Evolutionary conservation across 2,329 filamentous ascomycete genomes (phyloP).

Genomic region (Rhinocladiella similis): DNA sequence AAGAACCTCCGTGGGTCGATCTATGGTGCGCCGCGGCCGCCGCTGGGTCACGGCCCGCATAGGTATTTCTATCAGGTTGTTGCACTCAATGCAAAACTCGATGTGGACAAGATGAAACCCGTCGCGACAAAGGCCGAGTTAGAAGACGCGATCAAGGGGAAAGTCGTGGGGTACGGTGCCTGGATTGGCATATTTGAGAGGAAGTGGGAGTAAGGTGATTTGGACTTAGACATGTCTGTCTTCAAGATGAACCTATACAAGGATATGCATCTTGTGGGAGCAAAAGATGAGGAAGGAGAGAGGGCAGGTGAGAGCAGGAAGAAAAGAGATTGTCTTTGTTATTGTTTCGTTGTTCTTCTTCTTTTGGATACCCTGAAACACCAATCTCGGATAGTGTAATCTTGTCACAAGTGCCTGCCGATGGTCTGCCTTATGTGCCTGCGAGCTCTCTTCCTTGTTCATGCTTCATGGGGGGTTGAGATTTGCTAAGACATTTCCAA

Average conservation of each 20-base stretch:
- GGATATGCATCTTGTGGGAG: too few relatives aligned
- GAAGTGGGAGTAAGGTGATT: slow-evolving; percentile 31
- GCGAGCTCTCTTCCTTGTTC: too few relatives aligned
- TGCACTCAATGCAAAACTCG: slow-evolving; percentile 48
- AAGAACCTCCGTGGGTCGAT: slow-evolving; percentile 41
- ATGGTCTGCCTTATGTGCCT: too few relatives aligned
- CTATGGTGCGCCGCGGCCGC: slow-evolving; percentile 49
- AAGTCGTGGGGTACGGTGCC: slow-evolving; percentile 52
- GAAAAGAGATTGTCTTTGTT: background rate
- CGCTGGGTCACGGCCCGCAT: slow-evolving; percentile 54
- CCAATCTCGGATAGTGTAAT: background rate
- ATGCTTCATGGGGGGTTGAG: too few relatives aligned
- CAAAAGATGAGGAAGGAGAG: too few relatives aligned
- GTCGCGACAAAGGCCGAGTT: slow-evolving; percentile 47
- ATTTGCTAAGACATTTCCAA: background rate
- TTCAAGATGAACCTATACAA: background rate
- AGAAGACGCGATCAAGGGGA: slow-evolving; percentile 45
- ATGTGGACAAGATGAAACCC: slow-evolving; percentile 38
- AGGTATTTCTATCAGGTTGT: slow-evolving; percentile 55
- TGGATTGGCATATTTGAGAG: slow-evolving; percentile 51
- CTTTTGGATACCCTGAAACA: too few relatives aligned
- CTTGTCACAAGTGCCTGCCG: too few relatives aligned
- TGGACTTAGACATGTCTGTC: too few relatives aligned
- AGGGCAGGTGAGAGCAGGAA: too few relatives aligned
- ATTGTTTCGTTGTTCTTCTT: background rate